phyloP scores from a whole-genome alignment of 768 basidiomycete genomes.

The Phanerochaete sordida region DNA sequence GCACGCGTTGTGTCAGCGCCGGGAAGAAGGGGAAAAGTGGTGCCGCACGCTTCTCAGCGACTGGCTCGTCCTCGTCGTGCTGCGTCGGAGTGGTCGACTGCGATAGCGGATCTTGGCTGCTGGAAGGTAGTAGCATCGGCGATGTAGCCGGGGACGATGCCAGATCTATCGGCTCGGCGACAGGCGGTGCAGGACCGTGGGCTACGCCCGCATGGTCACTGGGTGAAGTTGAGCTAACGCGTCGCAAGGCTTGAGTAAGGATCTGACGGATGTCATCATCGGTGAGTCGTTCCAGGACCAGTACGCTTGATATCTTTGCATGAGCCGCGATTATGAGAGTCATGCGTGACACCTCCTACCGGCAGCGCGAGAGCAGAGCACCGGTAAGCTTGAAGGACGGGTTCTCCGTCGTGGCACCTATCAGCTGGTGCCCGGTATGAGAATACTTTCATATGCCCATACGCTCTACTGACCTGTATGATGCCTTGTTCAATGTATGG shows the following conservation, averaged over 20 bases:
- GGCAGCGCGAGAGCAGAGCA: conserved; percentile 71
- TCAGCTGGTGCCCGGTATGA: conserved; percentile 36
- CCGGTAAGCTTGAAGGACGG: conserved; percentile 80
- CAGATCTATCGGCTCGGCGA: background rate
- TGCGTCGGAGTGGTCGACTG: background rate
- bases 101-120: background rate
- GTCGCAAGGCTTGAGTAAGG: conserved; percentile 49
- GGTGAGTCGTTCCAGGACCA: conserved; percentile 65
- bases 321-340: background rate
- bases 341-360: conserved; percentile 39
- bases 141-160: background rate
- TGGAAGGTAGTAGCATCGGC: conserved; percentile 1
- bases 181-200: background rate
- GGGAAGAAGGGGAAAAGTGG: conserved; percentile 16
- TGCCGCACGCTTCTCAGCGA: background rate
- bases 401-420: conserved; percentile 88
- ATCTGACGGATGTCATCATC: conserved; percentile 59
- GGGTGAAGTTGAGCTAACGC: conserved; percentile 12
- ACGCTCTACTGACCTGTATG: conserved; percentile 42
- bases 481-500: conserved; percentile 78
- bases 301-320: conserved; percentile 54
- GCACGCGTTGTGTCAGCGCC: conserved; percentile 44
- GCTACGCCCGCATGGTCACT: background rate
- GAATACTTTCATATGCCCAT: background rate
- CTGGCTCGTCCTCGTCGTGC: background rate